Evolutionary conservation across 2,329 filamentous ascomycete genomes (phyloP).

Genomic region (Talaromyces verruculosus): DNA sequence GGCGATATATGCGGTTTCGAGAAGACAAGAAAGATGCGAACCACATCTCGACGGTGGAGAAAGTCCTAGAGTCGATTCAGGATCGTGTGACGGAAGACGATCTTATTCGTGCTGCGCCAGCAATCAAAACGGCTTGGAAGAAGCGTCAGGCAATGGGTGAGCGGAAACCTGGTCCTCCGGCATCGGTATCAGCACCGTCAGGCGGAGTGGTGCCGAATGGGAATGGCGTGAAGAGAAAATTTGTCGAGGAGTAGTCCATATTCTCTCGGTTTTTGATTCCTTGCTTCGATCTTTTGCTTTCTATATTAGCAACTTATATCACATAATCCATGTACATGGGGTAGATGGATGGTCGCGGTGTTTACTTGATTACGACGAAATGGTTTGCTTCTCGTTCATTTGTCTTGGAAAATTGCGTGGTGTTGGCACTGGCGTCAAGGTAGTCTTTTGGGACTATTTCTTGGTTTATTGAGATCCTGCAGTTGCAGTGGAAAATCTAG

Average conservation of each 20-base stretch:
- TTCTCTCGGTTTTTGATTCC: slow-evolving; percentile 4
- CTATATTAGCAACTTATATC: slow-evolving; percentile 15
- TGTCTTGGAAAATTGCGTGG: not conserved
- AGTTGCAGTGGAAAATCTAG: not conserved
- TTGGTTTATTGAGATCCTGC: not conserved
- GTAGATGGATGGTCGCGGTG: slow-evolving; percentile 4
- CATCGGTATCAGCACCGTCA: slow-evolving; percentile 23
- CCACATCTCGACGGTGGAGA: slow-evolving; percentile 78
- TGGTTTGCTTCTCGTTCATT: not conserved
- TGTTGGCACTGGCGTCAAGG: slow-evolving; percentile 4
- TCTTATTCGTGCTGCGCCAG: slow-evolving; percentile 65
- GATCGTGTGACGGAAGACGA: slow-evolving; percentile 83
- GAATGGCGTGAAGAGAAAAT: slow-evolving; percentile 44
- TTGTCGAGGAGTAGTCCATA: slow-evolving; percentile 35
- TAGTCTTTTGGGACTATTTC: not conserved
- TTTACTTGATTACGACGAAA: slow-evolving; percentile 1
- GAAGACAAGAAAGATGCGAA: slow-evolving; percentile 94
- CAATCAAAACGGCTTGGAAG: slow-evolving; percentile 82
- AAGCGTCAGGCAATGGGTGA: slow-evolving; percentile 49
- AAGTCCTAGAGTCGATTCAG: slow-evolving; percentile 84
- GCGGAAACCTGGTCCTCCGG: slow-evolving; percentile 22
- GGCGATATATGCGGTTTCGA: slow-evolving; percentile 85
- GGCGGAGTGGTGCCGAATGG: slow-evolving; percentile 29
- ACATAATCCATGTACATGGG: slow-evolving; percentile 9
- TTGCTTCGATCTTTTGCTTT: slow-evolving; percentile 13